Evolutionary conservation across 257 asterid genomes (phyloP).

Genomic region (Rhazya stricta): DNA sequence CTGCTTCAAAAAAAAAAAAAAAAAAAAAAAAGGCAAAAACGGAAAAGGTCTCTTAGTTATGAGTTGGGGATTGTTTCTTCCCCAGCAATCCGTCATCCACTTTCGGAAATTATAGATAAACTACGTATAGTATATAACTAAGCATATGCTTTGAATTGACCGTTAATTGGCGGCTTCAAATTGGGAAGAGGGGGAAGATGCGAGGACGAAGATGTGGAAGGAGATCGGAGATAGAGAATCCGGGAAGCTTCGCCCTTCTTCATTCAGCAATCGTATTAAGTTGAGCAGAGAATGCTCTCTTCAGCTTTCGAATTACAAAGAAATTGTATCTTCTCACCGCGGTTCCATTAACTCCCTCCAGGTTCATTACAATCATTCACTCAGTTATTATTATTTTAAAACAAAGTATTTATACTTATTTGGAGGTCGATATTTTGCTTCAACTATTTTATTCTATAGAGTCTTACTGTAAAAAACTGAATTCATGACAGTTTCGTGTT

Average conservation of each 20-base stretch:
- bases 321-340: slow-evolving; percentile 80
- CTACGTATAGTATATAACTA: neutral
- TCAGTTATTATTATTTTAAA: neutral
- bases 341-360: slow-evolving; percentile 89
- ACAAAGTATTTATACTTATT: too few relatives aligned
- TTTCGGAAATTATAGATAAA: neutral
- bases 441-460: neutral
- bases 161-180: neutral
- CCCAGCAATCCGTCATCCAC: neutral
- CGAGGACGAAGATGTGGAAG: slow-evolving; percentile 99
- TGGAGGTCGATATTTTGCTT: neutral
- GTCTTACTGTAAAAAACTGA: neutral
- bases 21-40: too few relatives aligned
- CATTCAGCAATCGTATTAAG: slow-evolving; percentile 58
- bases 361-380: slow-evolving; percentile 36
- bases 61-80: neutral
- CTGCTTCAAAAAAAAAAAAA: too few relatives aligned
- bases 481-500: neutral
- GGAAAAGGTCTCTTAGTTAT: neutral
- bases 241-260: slow-evolving; percentile 84
- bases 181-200: slow-evolving; percentile 41
- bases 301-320: slow-evolving; percentile 88
- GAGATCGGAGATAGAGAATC: slow-evolving; percentile 84
- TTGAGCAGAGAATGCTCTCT: slow-evolving; percentile 60
- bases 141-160: neutral